phyloP scores from a whole-genome alignment of 768 basidiomycete genomes.

The Lactarius indigo region DNA sequence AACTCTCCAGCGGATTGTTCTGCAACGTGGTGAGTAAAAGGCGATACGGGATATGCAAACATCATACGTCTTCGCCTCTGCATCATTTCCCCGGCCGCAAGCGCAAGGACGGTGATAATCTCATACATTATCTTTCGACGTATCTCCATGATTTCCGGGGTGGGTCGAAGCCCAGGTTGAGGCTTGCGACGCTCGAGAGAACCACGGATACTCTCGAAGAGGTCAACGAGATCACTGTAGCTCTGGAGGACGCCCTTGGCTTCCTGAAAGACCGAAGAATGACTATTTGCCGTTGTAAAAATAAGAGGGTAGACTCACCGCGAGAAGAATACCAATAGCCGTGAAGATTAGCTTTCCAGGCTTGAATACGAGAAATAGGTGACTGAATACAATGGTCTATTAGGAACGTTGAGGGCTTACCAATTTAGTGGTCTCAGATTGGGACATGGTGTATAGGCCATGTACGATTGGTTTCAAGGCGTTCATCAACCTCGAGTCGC shows the following conservation, averaged over 20 bases:
- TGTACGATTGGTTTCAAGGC: neutral
- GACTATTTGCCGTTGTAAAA: neutral
- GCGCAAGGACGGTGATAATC: neutral
- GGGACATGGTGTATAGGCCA: neutral
- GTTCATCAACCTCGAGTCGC: conserved; percentile 5
- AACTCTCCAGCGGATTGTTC: neutral
- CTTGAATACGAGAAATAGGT: neutral
- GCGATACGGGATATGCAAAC: neutral
- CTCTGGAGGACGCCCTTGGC: neutral
- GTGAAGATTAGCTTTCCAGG: neutral
- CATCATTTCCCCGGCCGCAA: neutral
- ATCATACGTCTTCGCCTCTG: neutral
- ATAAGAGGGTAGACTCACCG: neutral
- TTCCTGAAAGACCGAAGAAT: neutral
- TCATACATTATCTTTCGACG: neutral
- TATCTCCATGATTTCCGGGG: neutral
- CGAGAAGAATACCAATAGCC: neutral
- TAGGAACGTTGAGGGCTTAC: neutral
- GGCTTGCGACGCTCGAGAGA: neutral
- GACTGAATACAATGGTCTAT: neutral
- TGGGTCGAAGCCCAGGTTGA: neutral
- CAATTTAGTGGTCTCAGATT: neutral
- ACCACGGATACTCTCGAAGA: neutral
- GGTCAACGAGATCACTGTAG: neutral
- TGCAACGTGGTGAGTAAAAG: neutral